Evolutionary conservation across 257 asterid genomes (phyloP).

Genomic region (Fraxinus pennsylvanica): DNA sequence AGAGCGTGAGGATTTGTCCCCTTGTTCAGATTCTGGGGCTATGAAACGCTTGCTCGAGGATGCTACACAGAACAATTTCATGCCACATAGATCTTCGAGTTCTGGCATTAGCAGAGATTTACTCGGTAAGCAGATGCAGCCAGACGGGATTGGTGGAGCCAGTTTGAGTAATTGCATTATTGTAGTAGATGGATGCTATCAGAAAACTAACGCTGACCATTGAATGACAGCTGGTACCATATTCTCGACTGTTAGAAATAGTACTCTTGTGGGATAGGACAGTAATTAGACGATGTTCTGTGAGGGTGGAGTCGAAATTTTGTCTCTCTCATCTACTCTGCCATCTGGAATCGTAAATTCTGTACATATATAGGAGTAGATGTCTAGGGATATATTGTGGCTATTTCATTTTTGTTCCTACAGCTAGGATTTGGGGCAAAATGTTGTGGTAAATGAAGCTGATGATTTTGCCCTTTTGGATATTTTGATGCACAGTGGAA

Average conservation of each 20-base stretch:
- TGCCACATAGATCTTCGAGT: conserved; percentile 33
- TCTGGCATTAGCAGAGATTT: conserved; percentile 31
- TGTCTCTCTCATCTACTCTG: conserved; percentile 34
- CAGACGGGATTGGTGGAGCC: conserved; percentile 33
- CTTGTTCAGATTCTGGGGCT: conserved; percentile 41
- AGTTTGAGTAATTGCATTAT: conserved; percentile 16
- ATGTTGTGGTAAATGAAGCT: not conserved
- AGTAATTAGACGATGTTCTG: not conserved
- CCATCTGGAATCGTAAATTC: conserved; percentile 28
- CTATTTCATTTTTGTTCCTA: conserved; percentile 11
- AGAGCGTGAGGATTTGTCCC: conserved; percentile 64
- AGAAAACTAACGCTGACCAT: conserved; percentile 14
- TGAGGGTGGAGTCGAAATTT: conserved; percentile 34
- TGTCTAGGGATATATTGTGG: conserved; percentile 19
- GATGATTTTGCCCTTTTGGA: not conserved
- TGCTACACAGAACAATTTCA: conserved; percentile 33
- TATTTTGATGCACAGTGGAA: not conserved
- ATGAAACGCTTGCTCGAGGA: conserved; percentile 21
- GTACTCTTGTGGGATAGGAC: not conserved
- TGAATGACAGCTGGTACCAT: conserved; percentile 19
- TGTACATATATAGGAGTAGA: conserved; percentile 38
- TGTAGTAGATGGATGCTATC: conserved; percentile 24
- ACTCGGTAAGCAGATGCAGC: conserved; percentile 30
- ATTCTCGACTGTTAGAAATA: conserved; percentile 12
- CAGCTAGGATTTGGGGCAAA: not conserved